A percentile compares a stretch with the other conserved stretches of the same genome.
phyloP scores from a whole-genome alignment of 2,329 filamentous ascomycete genomes.

The Aspergillus phoenicis region DNA sequence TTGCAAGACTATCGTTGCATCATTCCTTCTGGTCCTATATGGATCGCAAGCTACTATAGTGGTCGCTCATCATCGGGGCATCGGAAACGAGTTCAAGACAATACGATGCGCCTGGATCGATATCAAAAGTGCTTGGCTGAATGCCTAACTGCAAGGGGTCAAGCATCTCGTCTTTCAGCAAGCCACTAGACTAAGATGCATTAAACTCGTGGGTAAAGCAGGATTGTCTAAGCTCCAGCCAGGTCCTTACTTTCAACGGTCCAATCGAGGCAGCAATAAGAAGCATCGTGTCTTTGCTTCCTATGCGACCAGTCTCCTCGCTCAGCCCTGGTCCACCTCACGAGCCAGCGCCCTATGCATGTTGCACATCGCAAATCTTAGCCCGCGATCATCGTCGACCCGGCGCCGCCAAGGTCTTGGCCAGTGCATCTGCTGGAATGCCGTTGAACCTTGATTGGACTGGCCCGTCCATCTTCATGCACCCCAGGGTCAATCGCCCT shows the following conservation, averaged over 20 bases:
- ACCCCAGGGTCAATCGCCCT: not conserved
- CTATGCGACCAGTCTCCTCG: not conserved
- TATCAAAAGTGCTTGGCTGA: not conserved
- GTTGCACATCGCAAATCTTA: conserved; percentile 8
- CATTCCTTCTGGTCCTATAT: no score
- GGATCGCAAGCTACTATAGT: no score
- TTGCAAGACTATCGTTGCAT: not conserved
- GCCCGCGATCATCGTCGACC: conserved; percentile 5
- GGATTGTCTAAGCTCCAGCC: no score
- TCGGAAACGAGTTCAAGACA: not conserved
- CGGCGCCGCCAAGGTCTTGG: conserved; percentile 17
- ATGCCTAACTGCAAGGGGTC: not conserved
- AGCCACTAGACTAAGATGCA: not conserved
- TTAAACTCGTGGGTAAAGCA: not conserved
- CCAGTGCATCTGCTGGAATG: conserved; percentile 12
- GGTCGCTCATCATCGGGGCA: no score
- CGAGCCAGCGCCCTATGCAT: conserved; percentile 1
- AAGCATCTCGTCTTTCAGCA: not conserved
- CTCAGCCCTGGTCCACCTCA: not conserved
- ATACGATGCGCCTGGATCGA: not conserved
- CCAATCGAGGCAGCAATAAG: no score
- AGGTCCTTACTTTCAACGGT: no score
- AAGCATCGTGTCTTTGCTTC: no score
- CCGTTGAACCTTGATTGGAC: conserved; percentile 4
- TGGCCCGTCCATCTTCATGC: conserved; percentile 6